Conservation (phyloP, 345 rosid species). For the Arabis hirsuta region DNA sequence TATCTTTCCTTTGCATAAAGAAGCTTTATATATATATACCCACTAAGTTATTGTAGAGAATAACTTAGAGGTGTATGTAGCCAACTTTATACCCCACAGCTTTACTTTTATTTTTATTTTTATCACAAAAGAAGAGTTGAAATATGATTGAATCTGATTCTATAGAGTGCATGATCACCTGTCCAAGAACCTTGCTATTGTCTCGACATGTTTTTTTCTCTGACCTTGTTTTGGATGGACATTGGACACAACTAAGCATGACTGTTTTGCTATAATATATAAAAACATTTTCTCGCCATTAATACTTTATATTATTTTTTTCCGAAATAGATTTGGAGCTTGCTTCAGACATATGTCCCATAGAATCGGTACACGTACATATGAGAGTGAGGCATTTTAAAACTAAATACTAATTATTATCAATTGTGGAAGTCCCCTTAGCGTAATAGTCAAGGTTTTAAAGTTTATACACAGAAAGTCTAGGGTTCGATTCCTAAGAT, state of each 20-base stretch:
- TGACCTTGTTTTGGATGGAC: slow-evolving; percentile 35
- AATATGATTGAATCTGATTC: slow-evolving; percentile 45
- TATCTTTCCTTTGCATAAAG: slow-evolving; percentile 66
- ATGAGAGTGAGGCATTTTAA: not conserved
- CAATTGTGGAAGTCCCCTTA: too few species aligned
- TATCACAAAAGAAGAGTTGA: slow-evolving; percentile 40
- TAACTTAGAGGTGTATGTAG: slow-evolving; percentile 36
- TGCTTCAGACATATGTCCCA: not conserved
- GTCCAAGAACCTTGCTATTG: slow-evolving; percentile 46
- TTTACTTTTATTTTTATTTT: slow-evolving; percentile 20
- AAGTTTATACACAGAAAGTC: too few species aligned
- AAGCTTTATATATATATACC: slow-evolving; percentile 67
- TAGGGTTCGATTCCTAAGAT: too few species aligned
- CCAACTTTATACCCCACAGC: slow-evolving; percentile 36
- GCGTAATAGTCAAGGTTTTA: too few species aligned
- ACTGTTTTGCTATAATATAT: slow-evolving; percentile 1
- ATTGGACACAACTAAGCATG: slow-evolving; percentile 31
- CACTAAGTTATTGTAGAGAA: slow-evolving; percentile 56
- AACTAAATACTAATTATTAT: not conserved
- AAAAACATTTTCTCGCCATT: not conserved
- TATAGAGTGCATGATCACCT: slow-evolving; percentile 39
- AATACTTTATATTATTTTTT: not conserved
- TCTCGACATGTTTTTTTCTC: slow-evolving; percentile 40
- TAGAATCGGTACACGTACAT: not conserved
- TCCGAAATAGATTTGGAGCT: not conserved